Percentiles rank a stretch among this genome's conserved stretches.
Evolutionary conservation across 176 grass and related monocot species (phyloP).

Genomic region (Elymus sibiricus): DNA sequence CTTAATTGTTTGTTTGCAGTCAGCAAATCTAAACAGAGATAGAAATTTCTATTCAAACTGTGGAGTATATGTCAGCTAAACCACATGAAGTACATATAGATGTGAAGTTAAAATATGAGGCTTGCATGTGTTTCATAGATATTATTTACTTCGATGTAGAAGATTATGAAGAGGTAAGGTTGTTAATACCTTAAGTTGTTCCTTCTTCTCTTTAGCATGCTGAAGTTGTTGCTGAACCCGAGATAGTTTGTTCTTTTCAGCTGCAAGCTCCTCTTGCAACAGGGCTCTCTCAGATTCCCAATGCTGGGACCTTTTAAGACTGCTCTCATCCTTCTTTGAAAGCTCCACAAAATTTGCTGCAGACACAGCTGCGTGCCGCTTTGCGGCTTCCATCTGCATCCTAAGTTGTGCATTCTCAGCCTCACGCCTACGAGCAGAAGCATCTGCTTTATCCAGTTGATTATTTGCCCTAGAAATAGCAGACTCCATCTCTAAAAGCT

Average conservation of each 20-base stretch:
- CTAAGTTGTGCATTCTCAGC: conserved; percentile 66
- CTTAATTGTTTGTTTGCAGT: background rate
- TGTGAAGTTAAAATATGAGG: background rate
- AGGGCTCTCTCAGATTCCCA: conserved; percentile 72
- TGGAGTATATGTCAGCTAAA: conserved; percentile 20
- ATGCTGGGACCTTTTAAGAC: conserved; percentile 68
- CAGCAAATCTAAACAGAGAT: background rate
- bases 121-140: background rate
- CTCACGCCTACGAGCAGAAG: conserved; percentile 61
- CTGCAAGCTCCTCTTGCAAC: conserved; percentile 69
- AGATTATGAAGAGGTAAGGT: conserved; percentile 4
- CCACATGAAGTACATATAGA: conserved; percentile 10
- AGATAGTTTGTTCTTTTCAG: conserved; percentile 59
- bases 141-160: conserved; percentile 3
- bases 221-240: conserved; percentile 51
- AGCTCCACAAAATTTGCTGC: conserved; percentile 60
- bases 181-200: conserved; percentile 58
- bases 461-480: conserved; percentile 65
- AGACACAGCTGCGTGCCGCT: conserved; percentile 48
- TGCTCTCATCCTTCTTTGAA: conserved; percentile 69
- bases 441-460: conserved; percentile 72
- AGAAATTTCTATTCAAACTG: background rate
- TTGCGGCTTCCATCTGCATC: conserved; percentile 87
- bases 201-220: conserved; percentile 57
- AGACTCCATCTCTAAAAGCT: conserved; percentile 88